Conservation (phyloP, 2,329 filamentous ascomycete species). For the Tolypocladium tundrense region DNA sequence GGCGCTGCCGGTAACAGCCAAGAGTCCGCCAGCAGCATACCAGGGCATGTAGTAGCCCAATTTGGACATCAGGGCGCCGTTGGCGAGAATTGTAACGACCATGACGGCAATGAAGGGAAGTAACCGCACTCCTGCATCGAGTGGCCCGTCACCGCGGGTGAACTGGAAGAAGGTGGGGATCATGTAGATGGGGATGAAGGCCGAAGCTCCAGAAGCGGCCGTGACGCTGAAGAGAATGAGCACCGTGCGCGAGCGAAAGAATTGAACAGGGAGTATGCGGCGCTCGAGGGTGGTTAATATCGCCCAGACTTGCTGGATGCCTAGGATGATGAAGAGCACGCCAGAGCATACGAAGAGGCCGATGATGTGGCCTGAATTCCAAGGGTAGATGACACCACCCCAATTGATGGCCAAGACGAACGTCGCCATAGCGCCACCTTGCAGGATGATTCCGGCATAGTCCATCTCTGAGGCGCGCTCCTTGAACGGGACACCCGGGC, state of each 20-base stretch:
- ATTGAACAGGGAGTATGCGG: slow-evolving; percentile 35
- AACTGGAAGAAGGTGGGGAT: slow-evolving; percentile 42
- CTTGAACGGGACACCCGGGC: slow-evolving; percentile 9
- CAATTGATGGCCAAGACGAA: slow-evolving; percentile 37
- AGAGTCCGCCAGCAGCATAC: slow-evolving; percentile 22
- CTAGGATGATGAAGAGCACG: slow-evolving; percentile 27
- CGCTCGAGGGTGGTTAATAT: slow-evolving; percentile 8
- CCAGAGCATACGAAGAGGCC: slow-evolving; percentile 31
- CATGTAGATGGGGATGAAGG: slow-evolving; percentile 30
- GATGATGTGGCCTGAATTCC: slow-evolving; percentile 32
- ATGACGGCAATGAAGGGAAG: slow-evolving; percentile 29
- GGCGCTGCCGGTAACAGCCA: slow-evolving; percentile 21
- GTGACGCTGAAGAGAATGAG: slow-evolving; percentile 30
- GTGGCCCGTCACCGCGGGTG: slow-evolving; percentile 24
- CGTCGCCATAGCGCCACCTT: slow-evolving; percentile 18
- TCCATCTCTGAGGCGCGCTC: slow-evolving; percentile 25
- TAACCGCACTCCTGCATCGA: slow-evolving; percentile 27
- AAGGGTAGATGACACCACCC: slow-evolving; percentile 35
- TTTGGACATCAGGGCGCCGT: slow-evolving; percentile 23
- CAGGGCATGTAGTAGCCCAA: slow-evolving; percentile 28
- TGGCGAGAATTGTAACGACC: slow-evolving; percentile 21
- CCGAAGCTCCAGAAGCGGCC: slow-evolving; percentile 12
- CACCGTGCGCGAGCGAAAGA: slow-evolving; percentile 26
- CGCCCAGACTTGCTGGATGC: slow-evolving; percentile 30
- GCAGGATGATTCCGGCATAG: slow-evolving; percentile 31